phyloP scores from a whole-genome alignment of 1,284 basidiomycete genomes.

The Entoloma clypeatum region DNA sequence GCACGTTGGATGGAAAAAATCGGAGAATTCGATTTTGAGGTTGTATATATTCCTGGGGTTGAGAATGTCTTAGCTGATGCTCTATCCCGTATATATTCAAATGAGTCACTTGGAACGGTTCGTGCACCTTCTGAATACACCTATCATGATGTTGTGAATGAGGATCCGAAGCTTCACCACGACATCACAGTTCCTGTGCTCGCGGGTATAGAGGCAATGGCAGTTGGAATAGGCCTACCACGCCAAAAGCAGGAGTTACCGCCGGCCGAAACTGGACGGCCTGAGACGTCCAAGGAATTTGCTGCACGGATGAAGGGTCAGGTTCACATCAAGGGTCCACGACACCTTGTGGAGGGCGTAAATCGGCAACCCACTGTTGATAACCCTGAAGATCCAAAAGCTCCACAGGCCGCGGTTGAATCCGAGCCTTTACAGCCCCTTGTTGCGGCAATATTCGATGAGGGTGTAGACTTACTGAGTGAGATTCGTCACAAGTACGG shows the following conservation, averaged over 20 bases:
- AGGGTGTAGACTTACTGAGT: slow-evolving; percentile 14
- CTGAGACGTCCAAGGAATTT: slow-evolving; percentile 18
- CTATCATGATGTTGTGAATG: slow-evolving; percentile 18
- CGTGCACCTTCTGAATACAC: slow-evolving; percentile 21
- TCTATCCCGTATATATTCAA: slow-evolving; percentile 27
- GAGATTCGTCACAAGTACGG: slow-evolving; percentile 15
- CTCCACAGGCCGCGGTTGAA: not conserved
- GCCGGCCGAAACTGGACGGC: slow-evolving; percentile 14
- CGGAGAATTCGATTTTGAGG: slow-evolving; percentile 27
- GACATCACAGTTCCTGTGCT: slow-evolving; percentile 18
- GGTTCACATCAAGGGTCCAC: not conserved
- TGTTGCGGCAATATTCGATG: not conserved
- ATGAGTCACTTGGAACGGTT: slow-evolving; percentile 23
- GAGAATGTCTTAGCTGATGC: slow-evolving; percentile 32
- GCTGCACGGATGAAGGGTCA: slow-evolving; percentile 8
- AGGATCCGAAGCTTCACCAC: slow-evolving; percentile 11
- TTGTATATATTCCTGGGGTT: slow-evolving; percentile 27
- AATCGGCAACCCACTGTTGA: no score
- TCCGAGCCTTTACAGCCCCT: not conserved
- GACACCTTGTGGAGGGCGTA: no score
- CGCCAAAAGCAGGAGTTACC: not conserved
- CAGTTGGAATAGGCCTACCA: not conserved
- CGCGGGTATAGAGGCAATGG: slow-evolving; percentile 17
- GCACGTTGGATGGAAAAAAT: slow-evolving; percentile 37
- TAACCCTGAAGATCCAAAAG: not conserved